Conservation (phyloP, 2,329 filamentous ascomycete species). For the Aspergillus hortae region DNA sequence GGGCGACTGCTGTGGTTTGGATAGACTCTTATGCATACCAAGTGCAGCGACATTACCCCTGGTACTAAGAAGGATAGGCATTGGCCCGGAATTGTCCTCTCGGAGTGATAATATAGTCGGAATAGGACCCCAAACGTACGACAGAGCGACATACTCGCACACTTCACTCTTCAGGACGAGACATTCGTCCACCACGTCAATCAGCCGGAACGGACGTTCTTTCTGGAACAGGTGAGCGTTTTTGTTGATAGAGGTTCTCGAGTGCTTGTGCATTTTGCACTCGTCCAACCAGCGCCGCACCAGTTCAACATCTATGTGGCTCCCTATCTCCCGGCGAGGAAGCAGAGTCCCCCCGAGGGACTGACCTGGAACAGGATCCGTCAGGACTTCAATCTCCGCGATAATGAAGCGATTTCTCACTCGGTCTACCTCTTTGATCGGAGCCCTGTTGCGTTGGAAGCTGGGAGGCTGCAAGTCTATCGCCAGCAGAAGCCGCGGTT, state of each 20-base stretch:
- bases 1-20: neutral
- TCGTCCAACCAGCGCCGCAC: neutral
- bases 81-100: neutral
- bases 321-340: neutral
- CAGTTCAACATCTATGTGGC: neutral
- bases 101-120: neutral
- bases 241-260: neutral
- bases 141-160: conserved; percentile 1
- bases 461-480: neutral
- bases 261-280: neutral
- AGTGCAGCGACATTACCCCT: neutral
- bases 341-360: neutral
- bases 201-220: neutral
- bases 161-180: neutral
- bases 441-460: neutral
- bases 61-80: neutral
- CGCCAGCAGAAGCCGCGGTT: neutral
- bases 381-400: neutral
- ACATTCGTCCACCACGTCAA: conserved; percentile 1
- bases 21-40: neutral
- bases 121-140: neutral
- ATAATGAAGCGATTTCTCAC: neutral
- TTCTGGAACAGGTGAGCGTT: too few species aligned
- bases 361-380: neutral
- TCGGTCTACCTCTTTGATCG: neutral